Percentiles rank a stretch among this genome's conserved stretches.
Conservation (phyloP, 257 asterid species). For the Pogostemon cablin region DNA sequence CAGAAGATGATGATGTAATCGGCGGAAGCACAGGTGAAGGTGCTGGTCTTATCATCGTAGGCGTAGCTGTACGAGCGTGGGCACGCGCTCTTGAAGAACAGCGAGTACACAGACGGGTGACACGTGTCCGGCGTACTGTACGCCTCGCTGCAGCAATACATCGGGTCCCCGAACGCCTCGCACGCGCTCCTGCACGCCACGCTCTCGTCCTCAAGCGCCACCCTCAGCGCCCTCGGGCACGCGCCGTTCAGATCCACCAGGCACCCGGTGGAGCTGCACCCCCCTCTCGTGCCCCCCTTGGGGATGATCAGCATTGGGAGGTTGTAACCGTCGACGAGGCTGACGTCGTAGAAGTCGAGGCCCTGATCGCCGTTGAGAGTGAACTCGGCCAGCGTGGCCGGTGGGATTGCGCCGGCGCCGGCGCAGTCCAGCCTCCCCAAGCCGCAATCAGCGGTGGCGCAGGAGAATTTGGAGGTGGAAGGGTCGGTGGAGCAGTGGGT, state of each 20-base stretch:
- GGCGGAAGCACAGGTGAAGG: slow-evolving; percentile 89
- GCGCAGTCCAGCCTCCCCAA: slow-evolving; percentile 79
- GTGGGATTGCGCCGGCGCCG: slow-evolving; percentile 88
- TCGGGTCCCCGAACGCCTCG: slow-evolving; percentile 90
- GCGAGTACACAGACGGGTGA: slow-evolving; percentile 75
- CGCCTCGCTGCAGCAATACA: slow-evolving; percentile 84
- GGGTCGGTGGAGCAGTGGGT: slow-evolving; percentile 69
- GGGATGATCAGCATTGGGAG: slow-evolving; percentile 82
- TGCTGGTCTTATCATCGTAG: slow-evolving; percentile 88
- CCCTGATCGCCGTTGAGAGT: slow-evolving; percentile 89
- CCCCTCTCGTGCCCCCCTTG: slow-evolving; percentile 71
- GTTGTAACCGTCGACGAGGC: slow-evolving; percentile 94
- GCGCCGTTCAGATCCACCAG: slow-evolving; percentile 82
- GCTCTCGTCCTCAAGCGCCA: slow-evolving; percentile 59
- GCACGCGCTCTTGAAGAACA: slow-evolving; percentile 84
- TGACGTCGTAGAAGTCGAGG: slow-evolving; percentile 86
- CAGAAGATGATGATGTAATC: slow-evolving; percentile 90
- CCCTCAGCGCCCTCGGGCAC: slow-evolving; percentile 76
- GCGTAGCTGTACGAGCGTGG: slow-evolving; percentile 96
- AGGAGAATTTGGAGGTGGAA: slow-evolving; percentile 54
- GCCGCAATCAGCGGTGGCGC: slow-evolving; percentile 89
- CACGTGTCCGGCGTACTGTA: slow-evolving; percentile 89
- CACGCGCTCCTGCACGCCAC: slow-evolving; percentile 97
- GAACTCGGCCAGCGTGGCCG: slow-evolving; percentile 96
- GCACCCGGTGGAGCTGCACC: slow-evolving; percentile 87